Base-by-base conservation (phyloP, 257 asterid species). In the Fraxinus quadrangulata region DNA sequence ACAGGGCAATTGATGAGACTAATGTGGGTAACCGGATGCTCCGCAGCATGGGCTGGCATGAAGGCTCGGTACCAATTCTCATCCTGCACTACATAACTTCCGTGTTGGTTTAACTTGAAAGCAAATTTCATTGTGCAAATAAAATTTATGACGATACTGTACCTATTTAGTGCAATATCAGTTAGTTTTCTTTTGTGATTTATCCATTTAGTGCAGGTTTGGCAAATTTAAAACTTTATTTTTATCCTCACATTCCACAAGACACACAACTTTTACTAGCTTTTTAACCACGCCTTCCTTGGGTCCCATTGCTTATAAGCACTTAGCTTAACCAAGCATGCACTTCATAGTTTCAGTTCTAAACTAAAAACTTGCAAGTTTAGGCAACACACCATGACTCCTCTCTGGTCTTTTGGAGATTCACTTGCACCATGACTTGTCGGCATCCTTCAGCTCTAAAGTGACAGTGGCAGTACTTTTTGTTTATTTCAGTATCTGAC, bases 41-140 rank as follows among this genome's bases (percentile, higher is more conserved):
- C 63, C 96, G 99, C 75, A 96, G 70, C 96, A 96, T 96, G 99
- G 99, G 99, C 81, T 96, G 98, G 99, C 93, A 88, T 21, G 99
- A 96, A 85, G 99, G 99, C 96, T 92, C 85, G 99, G 99, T 96
- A 96, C 92, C 92, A 75, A 85, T 85, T 86, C 94, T 88, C 49
- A 82, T 90, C 88, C 85, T 87, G 69, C 70, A 75, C 82, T 79
- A 47, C 75, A 51, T 75, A 78, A 28, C 36, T 77, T 72, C 67
- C 36, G 31, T 21, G 19, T 16, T 72, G 5, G 68, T 31, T 79
- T 28, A n/a, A 17, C 40, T 39, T 24, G 16, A 75, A 77, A 78
- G 26, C 12, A n/a, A 79, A 69, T 61, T 24, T 66, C 30, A 19
- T 39, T 77, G 39, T 33, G 8, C 63, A 14, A 73, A 39, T 67